phyloP scores from a whole-genome alignment of 176 grass and related monocot genomes.

The Ampelocalamus luodianensis region DNA sequence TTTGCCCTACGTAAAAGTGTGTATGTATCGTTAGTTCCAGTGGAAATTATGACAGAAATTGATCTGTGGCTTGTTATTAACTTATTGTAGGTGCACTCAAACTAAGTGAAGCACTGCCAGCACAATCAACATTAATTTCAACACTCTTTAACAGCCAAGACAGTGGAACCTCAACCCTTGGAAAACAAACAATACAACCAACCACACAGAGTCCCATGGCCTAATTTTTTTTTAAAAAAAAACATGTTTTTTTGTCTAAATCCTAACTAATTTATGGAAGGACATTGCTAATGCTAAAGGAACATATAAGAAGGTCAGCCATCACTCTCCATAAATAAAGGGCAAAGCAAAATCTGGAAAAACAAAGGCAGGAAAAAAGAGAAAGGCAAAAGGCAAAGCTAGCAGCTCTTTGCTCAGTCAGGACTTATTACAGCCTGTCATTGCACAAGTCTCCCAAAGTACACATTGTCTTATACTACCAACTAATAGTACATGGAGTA shows the following conservation, averaged over 20 bases:
- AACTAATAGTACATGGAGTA: not conserved
- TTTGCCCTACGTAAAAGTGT: not conserved
- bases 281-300: not conserved
- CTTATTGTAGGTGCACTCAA: not conserved
- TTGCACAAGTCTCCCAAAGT: not conserved
- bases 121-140: not conserved
- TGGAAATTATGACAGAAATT: not conserved
- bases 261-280: constrained; percentile 19
- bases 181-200: not conserved
- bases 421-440: not conserved
- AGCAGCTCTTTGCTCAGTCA: not conserved
- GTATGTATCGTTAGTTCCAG: not conserved
- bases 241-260: not conserved
- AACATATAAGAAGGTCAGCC: constrained; percentile 44
- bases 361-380: not conserved
- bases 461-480: no score
- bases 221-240: not conserved
- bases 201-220: not conserved
- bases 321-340: constrained; percentile 46
- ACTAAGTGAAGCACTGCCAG: not conserved
- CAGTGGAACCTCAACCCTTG: not conserved
- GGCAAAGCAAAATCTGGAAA: constrained; percentile 30
- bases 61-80: no score
- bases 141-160: not conserved
- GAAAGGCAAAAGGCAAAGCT: constrained; percentile 33